Conservation (phyloP, 305 asterid species). For the Fraxinus dipetala region DNA sequence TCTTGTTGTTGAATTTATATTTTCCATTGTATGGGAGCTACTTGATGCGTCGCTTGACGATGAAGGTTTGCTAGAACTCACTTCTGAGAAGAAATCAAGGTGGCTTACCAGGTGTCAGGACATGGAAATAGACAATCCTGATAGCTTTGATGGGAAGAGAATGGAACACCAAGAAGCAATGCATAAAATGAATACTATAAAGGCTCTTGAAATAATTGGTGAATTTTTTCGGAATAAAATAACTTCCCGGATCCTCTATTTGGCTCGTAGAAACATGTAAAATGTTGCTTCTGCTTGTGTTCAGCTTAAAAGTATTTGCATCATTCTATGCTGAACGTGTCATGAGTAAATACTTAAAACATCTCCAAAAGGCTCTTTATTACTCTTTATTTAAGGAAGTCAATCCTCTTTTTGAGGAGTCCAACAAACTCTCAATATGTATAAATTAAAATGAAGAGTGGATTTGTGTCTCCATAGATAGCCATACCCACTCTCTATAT, state of each 20-base stretch:
- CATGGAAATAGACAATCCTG: conserved; percentile 69
- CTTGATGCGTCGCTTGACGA: conserved; percentile 92
- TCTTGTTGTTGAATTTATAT: conserved; percentile 60
- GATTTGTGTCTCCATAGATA: neutral
- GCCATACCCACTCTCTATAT: neutral
- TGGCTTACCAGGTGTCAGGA: conserved; percentile 66
- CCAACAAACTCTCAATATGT: neutral
- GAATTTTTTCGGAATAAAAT: conserved; percentile 63
- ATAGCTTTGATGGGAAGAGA: conserved; percentile 54
- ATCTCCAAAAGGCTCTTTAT: neutral
- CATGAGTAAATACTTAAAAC: conserved; percentile 12
- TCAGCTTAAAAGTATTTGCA: conserved; percentile 13
- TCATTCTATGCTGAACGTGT: neutral
- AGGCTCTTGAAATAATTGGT: conserved; percentile 82
- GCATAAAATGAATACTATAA: conserved; percentile 62
- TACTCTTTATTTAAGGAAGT: neutral
- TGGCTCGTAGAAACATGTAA: conserved; percentile 86
- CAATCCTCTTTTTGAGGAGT: neutral
- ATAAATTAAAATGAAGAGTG: neutral
- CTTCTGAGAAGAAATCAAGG: conserved; percentile 70
- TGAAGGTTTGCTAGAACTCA: conserved; percentile 66
- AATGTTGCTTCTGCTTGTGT: conserved; percentile 28
- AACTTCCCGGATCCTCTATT: conserved; percentile 66
- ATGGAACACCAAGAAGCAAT: conserved; percentile 60
- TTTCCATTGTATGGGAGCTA: conserved; percentile 74